Evolutionary conservation across 78 protist species (phyloP), one percentile per base, ranked within the genome.

Genomic region (slime mould (Dictyostelium discoideum)): DNA sequence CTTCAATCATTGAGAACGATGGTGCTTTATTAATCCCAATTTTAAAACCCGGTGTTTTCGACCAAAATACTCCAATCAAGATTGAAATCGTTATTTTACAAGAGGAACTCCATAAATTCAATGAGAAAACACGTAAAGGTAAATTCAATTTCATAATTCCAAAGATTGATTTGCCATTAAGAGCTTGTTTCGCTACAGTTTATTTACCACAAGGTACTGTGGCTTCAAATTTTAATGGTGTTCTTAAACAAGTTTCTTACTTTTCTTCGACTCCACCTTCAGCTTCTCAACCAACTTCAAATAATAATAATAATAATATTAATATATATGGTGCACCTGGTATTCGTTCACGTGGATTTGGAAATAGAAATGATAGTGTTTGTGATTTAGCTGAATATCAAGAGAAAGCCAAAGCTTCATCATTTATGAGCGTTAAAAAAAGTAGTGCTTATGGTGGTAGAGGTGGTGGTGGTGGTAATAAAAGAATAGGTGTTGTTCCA

Each of bases 131-230:
- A 20, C 40, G 67, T 44, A 87, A 39, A 32, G 82, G 89, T 13
- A 8, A n/a, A 5, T 37, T 77, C 40, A 26, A 48, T 65, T 82
- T 90, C 67, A 76, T n/a, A n/a, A 37, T 90, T 24, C 95, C 95
- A 42, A 63, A 82, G 50, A 67, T 90, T 60, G 95, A 90, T 83
- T 77, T 90, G 16, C 88, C 87, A 29, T 73, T 90, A 3, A n/a
- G 95, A 37, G 67, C 95, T 7, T 87, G 76, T 24, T 90, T 65
- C 20, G 42, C 22, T 29, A 82, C 95, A 1, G 10, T 90, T n/a
- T 72, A 82, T 60, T 14, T 90, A 29, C 95, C 95, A 40, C 10
- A 73, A 5, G 54, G 48, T 18, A 7, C 82, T 2, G 16, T 22
- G 1, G 22, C 40, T 20, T 29, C 46, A 3, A 69, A 85, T n/a